Evolutionary conservation across 306 rosid genomes (phyloP).

Genomic region (Castanea crenata): DNA sequence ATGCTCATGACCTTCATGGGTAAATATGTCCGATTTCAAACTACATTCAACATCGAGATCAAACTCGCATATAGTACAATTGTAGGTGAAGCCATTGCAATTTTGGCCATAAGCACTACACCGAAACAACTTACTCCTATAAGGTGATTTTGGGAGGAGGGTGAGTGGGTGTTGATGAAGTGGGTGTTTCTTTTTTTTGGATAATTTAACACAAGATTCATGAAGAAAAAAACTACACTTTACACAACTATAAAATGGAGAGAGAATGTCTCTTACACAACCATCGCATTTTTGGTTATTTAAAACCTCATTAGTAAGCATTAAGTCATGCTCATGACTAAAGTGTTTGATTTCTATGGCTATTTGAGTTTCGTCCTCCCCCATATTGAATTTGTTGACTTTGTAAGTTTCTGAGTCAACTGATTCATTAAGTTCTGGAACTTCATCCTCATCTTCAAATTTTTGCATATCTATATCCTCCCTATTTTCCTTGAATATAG

Average conservation of each 20-base stretch:
- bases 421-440: background rate
- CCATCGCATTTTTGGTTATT: background rate
- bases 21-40: background rate
- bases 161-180: background rate
- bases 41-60: background rate
- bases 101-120: fast-evolving
- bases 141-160: background rate
- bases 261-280: background rate
- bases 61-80: fast-evolving
- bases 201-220: background rate
- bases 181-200: background rate
- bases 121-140: fast-evolving
- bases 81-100: background rate
- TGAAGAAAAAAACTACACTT: background rate
- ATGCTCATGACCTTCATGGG: background rate
- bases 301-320: background rate
- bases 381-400: background rate
- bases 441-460: background rate
- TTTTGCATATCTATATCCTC: background rate
- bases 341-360: background rate
- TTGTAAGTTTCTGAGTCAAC: background rate
- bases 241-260: background rate
- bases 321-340: background rate
- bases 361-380: background rate
- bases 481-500: background rate